Base-by-base conservation (phyloP, 1,284 basidiomycete genomes). In the Cystobasidium slooffiae region DNA sequence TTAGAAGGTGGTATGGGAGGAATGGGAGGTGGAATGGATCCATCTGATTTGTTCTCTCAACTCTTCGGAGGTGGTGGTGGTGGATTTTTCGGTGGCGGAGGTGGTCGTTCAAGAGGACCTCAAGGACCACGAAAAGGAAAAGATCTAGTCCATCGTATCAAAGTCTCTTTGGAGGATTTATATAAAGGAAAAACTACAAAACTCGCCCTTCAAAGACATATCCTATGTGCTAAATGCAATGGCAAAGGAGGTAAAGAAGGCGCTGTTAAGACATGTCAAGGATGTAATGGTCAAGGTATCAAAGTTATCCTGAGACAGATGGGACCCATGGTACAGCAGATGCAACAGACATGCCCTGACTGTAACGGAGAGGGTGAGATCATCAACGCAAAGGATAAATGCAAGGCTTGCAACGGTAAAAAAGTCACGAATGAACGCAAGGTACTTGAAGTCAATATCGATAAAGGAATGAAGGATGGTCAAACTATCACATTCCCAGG, bases 281-380 rank as follows among this genome's bases (percentile, higher is more conserved):
- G 86, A 22, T 99, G 97, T 85, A 87, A 86, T 80, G 97, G 97
- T 78, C 92, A 94, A 80, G 97, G 97, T 82, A 85, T 97, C 85
- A 93, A 91, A 83, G 85, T 98, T 80, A 93, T 91, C 73, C 86
- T 98, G 75, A 91, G 97, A 76, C 96, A 98, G 84, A 91, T 97
- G 88, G 97, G 97, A 47, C 97, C 97, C 18, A 99, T 99, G 97
- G 94, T 99, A 80, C 97, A 99, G 85, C 97, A 99, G 84, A 93
- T 99, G 80, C 97, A 99, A 83, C 92, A 94, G 78, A 87, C 90
- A 65, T 99, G 97, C 85, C 89, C 91, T 81, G 95, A 97, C 44
- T 99, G 97, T 83, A 87, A 87, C 68, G 97, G 93, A 44, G 88
- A 88, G 24, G 97, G 97, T 78, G 96, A 99, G 84, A 87, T 93